phyloP scores from a whole-genome alignment of 352 stramenopile genomes.

The Phytophthora quininea region DNA sequence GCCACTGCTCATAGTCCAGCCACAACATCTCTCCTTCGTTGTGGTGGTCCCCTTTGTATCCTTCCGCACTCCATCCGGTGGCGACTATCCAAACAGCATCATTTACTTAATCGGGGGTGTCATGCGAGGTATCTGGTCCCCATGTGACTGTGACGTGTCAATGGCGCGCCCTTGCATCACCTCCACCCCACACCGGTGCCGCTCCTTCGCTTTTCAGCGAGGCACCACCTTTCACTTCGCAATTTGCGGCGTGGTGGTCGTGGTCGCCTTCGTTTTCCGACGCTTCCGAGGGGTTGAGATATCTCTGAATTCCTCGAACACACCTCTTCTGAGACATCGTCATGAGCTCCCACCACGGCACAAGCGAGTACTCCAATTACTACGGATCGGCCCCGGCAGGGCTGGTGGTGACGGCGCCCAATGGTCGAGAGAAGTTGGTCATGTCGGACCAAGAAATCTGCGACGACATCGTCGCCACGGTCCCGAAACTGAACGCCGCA shows the following conservation, averaged over 20 bases:
- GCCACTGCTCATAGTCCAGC: too few relatives aligned
- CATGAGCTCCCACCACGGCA: conserved; percentile 33
- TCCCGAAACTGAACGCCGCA: conserved; percentile 38
- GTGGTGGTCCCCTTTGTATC: not conserved
- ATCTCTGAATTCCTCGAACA: not conserved
- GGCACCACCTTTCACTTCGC: conserved; percentile 18
- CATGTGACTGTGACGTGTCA: conserved; percentile 16
- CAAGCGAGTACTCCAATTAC: conserved; percentile 18
- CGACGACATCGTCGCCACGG: conserved; percentile 46
- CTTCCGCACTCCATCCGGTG: not conserved
- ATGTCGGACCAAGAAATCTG: conserved; percentile 47
- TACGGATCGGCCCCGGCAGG: conserved; percentile 29
- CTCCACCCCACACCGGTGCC: conserved; percentile 15
- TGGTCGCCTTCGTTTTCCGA: conserved; percentile 1
- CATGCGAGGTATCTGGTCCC: conserved; percentile 11
- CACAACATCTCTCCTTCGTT: too few relatives aligned
- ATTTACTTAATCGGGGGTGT: not conserved
- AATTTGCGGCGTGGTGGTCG: conserved; percentile 9
- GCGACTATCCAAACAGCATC: not conserved
- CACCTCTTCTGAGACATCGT: not conserved
- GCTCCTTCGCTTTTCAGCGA: not conserved
- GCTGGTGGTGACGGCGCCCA: conserved; percentile 34
- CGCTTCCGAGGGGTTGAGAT: not conserved
- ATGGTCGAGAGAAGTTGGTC: conserved; percentile 37
- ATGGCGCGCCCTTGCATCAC: conserved; percentile 4